phyloP scores from a whole-genome alignment of 2,329 filamentous ascomycete species.

The Elsinoe perseae region DNA sequence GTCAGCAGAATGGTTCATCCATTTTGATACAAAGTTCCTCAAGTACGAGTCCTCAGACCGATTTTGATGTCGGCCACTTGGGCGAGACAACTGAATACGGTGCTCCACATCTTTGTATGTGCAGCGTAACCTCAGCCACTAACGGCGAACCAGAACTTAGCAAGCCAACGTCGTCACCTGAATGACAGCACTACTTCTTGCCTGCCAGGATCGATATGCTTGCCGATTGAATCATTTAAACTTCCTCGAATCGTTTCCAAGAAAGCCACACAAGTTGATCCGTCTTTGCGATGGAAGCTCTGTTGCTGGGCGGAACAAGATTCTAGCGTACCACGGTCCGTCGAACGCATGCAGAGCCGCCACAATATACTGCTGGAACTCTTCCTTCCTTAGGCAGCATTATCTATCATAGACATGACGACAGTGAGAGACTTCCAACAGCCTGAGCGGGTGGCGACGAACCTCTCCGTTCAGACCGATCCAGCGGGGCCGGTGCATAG shows the following conservation, averaged over 20 bases:
- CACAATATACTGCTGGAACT: not conserved
- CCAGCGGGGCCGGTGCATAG: not conserved
- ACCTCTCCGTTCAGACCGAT: conserved; percentile 10
- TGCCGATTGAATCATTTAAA: too few species aligned
- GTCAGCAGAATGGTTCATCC: too few species aligned
- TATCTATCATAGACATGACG: conserved; percentile 11
- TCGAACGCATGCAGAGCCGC: not conserved
- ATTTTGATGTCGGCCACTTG: too few species aligned
- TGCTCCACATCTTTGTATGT: not conserved
- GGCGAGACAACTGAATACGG: too few species aligned
- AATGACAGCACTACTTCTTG: not conserved
- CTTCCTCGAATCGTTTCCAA: too few species aligned
- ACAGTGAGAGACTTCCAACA: conserved; percentile 16
- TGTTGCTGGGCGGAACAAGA: conserved; percentile 9
- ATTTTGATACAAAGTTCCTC: too few species aligned
- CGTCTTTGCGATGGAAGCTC: not conserved
- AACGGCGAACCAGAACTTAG: not conserved
- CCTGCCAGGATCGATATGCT: too few species aligned
- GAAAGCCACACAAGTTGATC: too few species aligned
- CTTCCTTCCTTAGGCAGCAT: not conserved
- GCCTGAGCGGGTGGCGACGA: conserved; percentile 8
- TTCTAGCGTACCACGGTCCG: conserved; percentile 1
- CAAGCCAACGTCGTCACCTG: not conserved
- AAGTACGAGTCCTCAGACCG: too few species aligned
- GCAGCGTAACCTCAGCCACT: not conserved